Conservation (phyloP, 176 grass and related monocot genomes). For the Bothriochloa decipiens region DNA sequence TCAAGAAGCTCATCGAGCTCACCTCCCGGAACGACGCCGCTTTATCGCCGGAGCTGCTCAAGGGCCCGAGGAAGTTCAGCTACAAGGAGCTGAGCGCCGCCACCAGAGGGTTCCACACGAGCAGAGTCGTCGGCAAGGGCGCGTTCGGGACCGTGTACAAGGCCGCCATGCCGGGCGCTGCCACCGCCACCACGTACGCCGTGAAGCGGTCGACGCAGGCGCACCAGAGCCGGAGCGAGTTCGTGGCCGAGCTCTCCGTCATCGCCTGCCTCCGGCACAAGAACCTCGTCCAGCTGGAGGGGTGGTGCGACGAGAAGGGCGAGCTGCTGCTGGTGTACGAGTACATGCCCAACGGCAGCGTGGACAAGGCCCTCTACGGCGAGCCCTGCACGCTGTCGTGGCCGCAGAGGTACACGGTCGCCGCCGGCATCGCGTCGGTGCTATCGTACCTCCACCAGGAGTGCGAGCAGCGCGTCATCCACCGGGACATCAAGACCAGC, state of each 20-base stretch:
- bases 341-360: slow-evolving; percentile 94
- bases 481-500: slow-evolving; percentile 90
- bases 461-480: slow-evolving; percentile 86
- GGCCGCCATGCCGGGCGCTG: slow-evolving; percentile 47
- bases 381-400: slow-evolving; percentile 65
- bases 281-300: slow-evolving; percentile 84
- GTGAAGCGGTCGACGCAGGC: slow-evolving; percentile 91
- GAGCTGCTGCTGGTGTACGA: slow-evolving; percentile 86
- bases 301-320: slow-evolving; percentile 80
- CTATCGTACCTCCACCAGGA: slow-evolving; percentile 87
- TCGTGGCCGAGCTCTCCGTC: slow-evolving; percentile 76
- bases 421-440: slow-evolving; percentile 71
- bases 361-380: slow-evolving; percentile 76
- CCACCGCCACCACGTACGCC: slow-evolving; percentile 27
- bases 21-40: slow-evolving; percentile 39
- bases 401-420: slow-evolving; percentile 64
- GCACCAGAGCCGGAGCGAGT: slow-evolving; percentile 77
- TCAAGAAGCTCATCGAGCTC: slow-evolving; percentile 52
- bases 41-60: slow-evolving; percentile 58
- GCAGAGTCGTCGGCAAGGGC: slow-evolving; percentile 72
- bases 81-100: slow-evolving; percentile 78
- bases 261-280: slow-evolving; percentile 90
- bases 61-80: slow-evolving; percentile 81
- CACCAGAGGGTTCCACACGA: slow-evolving; percentile 76
- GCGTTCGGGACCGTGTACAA: slow-evolving; percentile 92